Evolutionary conservation across 768 basidiomycete species (phyloP).

Genomic region (Termitomyces titanicus): DNA sequence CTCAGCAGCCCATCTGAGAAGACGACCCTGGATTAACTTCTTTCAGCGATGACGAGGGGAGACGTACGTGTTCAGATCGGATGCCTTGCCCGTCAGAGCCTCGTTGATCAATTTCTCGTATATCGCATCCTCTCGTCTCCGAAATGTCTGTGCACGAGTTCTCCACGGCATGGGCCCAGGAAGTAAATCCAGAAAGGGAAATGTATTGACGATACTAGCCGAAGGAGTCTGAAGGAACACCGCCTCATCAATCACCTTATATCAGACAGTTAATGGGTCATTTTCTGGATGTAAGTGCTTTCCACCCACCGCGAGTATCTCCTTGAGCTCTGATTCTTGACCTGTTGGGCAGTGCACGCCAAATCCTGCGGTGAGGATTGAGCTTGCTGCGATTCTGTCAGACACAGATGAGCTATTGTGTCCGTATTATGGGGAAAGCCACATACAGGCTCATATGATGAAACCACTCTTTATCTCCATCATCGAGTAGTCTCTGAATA

Average conservation of each 20-base stretch:
- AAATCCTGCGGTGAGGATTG: not conserved
- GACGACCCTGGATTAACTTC: not conserved
- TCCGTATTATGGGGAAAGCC: not conserved
- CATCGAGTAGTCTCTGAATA: not conserved
- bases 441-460: slow-evolving; percentile 2
- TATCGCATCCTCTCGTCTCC: not conserved
- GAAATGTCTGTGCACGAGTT: not conserved
- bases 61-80: not conserved
- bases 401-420: not conserved
- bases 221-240: not conserved
- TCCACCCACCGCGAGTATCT: not conserved
- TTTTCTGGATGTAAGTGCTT: not conserved
- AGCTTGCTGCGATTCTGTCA: not conserved
- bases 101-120: not conserved
- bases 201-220: not conserved
- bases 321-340: not conserved
- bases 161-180: not conserved
- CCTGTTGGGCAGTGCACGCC: not conserved
- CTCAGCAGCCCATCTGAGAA: not conserved
- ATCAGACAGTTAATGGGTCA: not conserved
- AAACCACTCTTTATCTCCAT: not conserved
- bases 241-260: not conserved
- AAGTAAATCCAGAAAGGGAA: not conserved
- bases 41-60: not conserved
- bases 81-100: not conserved